Conservation (phyloP, 2,329 filamentous ascomycete genomes). For the Xylariaceae sp. region DNA sequence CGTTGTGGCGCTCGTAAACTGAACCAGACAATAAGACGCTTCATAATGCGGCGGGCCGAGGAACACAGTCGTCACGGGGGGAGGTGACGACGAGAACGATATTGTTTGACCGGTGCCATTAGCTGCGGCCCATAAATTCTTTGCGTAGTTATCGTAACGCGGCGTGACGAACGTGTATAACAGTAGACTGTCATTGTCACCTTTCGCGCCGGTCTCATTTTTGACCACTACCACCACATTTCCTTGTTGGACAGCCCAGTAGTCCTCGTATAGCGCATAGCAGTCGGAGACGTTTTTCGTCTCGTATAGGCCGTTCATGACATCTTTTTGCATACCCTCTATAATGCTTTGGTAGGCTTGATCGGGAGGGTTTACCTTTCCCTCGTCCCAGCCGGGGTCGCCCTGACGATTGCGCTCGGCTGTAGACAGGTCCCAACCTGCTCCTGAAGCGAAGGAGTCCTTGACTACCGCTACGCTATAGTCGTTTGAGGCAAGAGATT, state of each 20-base stretch:
- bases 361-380: slow-evolving; percentile 12
- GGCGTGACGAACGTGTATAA: slow-evolving; percentile 30
- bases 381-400: slow-evolving; percentile 25
- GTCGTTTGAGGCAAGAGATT: slow-evolving; percentile 28
- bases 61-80: slow-evolving; percentile 28
- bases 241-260: slow-evolving; percentile 27
- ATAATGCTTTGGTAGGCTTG: slow-evolving; percentile 21
- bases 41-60: slow-evolving; percentile 34
- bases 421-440: slow-evolving; percentile 18
- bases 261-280: slow-evolving; percentile 31
- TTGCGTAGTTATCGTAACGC: slow-evolving; percentile 33
- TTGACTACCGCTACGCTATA: slow-evolving; percentile 30
- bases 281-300: slow-evolving; percentile 24
- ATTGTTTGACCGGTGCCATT: slow-evolving; percentile 29
- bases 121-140: slow-evolving; percentile 38
- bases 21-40: slow-evolving; percentile 36
- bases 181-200: slow-evolving; percentile 26
- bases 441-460: slow-evolving; percentile 26
- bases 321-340: slow-evolving; percentile 23
- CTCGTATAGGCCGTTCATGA: slow-evolving; percentile 19
- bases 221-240: slow-evolving; percentile 31
- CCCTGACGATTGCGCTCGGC: slow-evolving; percentile 27
- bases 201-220: slow-evolving; percentile 16
- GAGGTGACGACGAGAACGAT: not conserved
- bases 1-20: slow-evolving; percentile 5